Conservation (phyloP, 192 early-diverging fungal genomes). For the Linnemannia schmuckeri region DNA sequence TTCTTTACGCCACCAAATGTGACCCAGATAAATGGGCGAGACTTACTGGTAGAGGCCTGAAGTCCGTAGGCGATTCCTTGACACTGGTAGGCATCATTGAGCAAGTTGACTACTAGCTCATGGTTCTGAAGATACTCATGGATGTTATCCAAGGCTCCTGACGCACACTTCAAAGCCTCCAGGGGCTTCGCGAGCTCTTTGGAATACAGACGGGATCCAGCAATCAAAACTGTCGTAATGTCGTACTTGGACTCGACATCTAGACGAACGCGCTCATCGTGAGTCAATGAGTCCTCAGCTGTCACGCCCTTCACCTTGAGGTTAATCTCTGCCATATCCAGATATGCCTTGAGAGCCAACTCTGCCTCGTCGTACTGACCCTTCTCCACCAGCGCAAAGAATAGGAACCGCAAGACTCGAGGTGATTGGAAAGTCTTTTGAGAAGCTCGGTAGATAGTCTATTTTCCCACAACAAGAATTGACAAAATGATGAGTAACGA, state of each 20-base stretch:
- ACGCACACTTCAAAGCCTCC: conserved; percentile 20
- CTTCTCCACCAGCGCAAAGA: conserved; percentile 65
- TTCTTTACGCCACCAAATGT: neutral
- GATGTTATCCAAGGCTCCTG: conserved; percentile 24
- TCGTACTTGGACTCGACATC: conserved; percentile 48
- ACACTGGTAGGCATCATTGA: conserved; percentile 37
- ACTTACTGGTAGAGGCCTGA: conserved; percentile 32
- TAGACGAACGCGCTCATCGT: conserved; percentile 31
- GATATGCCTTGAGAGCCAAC: conserved; percentile 75
- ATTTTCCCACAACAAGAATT: neutral
- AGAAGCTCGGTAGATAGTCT: conserved; percentile 73
- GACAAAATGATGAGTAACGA: neutral
- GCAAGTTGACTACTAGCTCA: conserved; percentile 32
- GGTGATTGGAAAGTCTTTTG: conserved; percentile 81
- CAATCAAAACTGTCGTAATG: conserved; percentile 37
- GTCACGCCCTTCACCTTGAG: conserved; percentile 39
- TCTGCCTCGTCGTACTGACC: conserved; percentile 85
- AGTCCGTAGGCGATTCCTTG: conserved; percentile 44
- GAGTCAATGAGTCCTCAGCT: conserved; percentile 7
- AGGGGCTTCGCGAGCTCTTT: conserved; percentile 30
- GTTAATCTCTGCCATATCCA: conserved; percentile 63
- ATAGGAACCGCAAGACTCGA: conserved; percentile 72
- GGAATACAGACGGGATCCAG: conserved; percentile 37
- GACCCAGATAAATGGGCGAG: too few species aligned
- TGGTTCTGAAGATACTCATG: conserved; percentile 47